Evolutionary conservation across 345 rosid species (phyloP), one percentile per base, ranked within the genome.

Genomic region (Arabis hirsuta): DNA sequence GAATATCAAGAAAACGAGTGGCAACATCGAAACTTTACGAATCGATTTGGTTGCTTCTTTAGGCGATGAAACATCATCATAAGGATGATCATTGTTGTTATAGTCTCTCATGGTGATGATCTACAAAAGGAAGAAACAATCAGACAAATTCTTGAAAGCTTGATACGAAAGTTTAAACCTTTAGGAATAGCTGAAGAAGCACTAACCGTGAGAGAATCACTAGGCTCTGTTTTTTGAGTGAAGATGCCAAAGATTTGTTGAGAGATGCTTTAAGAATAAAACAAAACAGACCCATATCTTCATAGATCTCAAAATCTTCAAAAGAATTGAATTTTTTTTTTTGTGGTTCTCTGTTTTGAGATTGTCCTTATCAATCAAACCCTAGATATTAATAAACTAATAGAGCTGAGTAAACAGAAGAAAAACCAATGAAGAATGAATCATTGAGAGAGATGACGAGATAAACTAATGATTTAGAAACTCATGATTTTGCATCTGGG

Each of bases 1-100:
- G 50, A 73, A 73, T 55, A 87, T 85, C 67, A 89, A 84, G 77
- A 89, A 87, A 60, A 89, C 76, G 26, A 89, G 88, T 24, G 96
- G 96, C 45, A 86, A 32, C 68, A 86, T 73, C 0, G 96, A 84
- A 56, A 90, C 84, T 73, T 86, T 90, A 57, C 76, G 76, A 20
- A 71, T 11, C 27, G 76, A 66, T 6, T 65, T 55, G 7, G 55
- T 52, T 38, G 34, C 69, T 61, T 45, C 4, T 56, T 82, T 76
- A 34, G 85, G 78, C 24, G 77, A 76, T 41, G 81, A 32, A 27
- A 32, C 72, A 29, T 79, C 86, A 29, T 46, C 76, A 14, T 56
- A 62, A 24, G 48, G 59, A 69, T 69, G 62, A n/a, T 80, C 74
- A 16, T 50, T 36, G 39, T 55, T 60, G 31, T 73, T 79, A 4